phyloP scores from a whole-genome alignment of 2,329 filamentous ascomycete species.

The Bisporella sp. region DNA sequence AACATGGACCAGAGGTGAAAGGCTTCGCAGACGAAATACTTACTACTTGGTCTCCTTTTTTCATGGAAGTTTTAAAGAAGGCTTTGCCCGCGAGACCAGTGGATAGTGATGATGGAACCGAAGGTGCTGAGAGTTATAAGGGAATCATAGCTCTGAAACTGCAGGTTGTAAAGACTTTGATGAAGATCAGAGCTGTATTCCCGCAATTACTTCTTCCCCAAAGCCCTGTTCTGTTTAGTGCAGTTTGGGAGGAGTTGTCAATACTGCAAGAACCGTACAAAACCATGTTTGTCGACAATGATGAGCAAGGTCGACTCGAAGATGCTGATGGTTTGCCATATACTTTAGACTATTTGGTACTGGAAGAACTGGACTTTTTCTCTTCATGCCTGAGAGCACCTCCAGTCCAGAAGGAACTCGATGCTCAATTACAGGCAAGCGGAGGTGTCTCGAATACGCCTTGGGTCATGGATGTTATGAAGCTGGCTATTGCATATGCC shows the following conservation, averaged over 20 bases:
- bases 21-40: slow-evolving; percentile 84
- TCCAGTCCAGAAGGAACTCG: slow-evolving; percentile 83
- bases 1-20: slow-evolving; percentile 80
- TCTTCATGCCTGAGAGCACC: slow-evolving; percentile 84
- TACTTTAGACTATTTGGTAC: slow-evolving; percentile 84
- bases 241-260: slow-evolving; percentile 82
- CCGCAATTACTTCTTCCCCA: slow-evolving; percentile 75
- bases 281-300: slow-evolving; percentile 77
- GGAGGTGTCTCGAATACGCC: slow-evolving; percentile 55
- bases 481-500: slow-evolving; percentile 75
- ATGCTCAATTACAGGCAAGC: slow-evolving; percentile 62
- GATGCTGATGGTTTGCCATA: slow-evolving; percentile 90
- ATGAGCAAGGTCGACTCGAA: slow-evolving; percentile 80
- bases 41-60: slow-evolving; percentile 81
- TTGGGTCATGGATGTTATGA: slow-evolving; percentile 86
- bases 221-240: slow-evolving; percentile 74
- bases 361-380: slow-evolving; percentile 93
- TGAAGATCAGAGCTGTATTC: slow-evolving; percentile 83
- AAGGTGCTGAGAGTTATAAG: slow-evolving; percentile 62
- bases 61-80: slow-evolving; percentile 70
- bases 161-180: slow-evolving; percentile 87
- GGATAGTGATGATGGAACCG: slow-evolving; percentile 47
- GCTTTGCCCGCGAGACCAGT: slow-evolving; percentile 56
- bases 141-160: slow-evolving; percentile 81
- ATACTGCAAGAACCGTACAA: slow-evolving; percentile 67